phyloP scores from a whole-genome alignment of 495 filamentous ascomycete genomes.

The Penicillium cataractarum region DNA sequence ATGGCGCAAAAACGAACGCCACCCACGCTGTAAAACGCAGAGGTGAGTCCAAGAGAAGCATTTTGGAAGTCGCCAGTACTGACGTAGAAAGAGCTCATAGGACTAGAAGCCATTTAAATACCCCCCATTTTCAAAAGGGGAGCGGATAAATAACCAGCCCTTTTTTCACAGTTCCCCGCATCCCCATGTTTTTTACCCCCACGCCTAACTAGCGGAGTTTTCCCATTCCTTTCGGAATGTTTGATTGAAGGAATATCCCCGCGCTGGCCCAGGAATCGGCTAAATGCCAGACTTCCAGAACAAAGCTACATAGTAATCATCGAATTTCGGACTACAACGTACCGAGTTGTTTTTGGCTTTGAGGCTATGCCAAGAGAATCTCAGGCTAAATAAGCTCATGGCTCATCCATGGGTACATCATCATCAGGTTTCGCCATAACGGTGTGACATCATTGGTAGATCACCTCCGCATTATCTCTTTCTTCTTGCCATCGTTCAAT shows the following conservation, averaged over 20 bases:
- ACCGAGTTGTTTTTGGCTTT: not conserved
- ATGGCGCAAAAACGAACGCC: not conserved
- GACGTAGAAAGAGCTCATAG: not conserved
- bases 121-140: not conserved
- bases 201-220: not conserved
- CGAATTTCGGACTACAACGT: not conserved
- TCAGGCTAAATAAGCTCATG: slow-evolving; percentile 10
- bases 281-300: not conserved
- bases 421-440: not conserved
- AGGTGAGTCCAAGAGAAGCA: not conserved
- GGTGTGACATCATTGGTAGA: slow-evolving; percentile 26
- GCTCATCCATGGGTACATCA: slow-evolving; percentile 4
- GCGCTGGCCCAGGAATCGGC: not conserved
- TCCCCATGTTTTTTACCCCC: not conserved
- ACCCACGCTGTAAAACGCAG: not conserved
- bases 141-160: not conserved
- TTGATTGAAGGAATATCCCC: slow-evolving; percentile 17
- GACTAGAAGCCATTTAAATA: not conserved
- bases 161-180: not conserved
- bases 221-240: not conserved
- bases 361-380: not conserved
- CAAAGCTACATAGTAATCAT: not conserved
- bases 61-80: not conserved
- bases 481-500: not conserved
- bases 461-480: slow-evolving; percentile 15